Base-by-base conservation (phyloP, 495 filamentous ascomycete genomes). In the Penicillium egyptiacum region DNA sequence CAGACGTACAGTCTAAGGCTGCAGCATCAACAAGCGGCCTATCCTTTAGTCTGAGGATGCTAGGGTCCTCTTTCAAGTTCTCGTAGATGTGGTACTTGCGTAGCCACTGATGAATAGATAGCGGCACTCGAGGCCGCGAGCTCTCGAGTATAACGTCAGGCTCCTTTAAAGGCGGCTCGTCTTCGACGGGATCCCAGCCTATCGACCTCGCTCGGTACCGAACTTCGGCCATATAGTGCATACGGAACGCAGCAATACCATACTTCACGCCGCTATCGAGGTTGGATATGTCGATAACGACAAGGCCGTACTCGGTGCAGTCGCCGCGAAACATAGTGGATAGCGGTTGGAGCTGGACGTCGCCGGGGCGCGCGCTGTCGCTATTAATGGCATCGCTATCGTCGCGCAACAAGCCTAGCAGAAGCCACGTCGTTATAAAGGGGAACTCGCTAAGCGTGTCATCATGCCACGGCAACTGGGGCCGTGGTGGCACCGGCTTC, bases 251-350 rank as follows among this genome's bases (percentile, higher is more conserved):
- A 45, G 25, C 33, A 39, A 61, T 61, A 19, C 54, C 59, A 17
- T 61, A 54, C 54, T 57, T 54, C 4, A 61, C 54, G 16, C 50
- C 49, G 49, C 53, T 55, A 17, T 58, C 30, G 20, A 62, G 55
- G 31, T 62, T 55, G 22, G 59, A 62, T 33, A 62, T 61, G 30
- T 61, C 59, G 31, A 61, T 55, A 43, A 61, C 25, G 12, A 61
- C 39, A 11, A 61, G 44, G 26, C 59, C 59, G 53, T 61, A 61
- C 43, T 61, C 59, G n/a, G n/a, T 61, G 59, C 59, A 61, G 54
- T 61, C 59, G 17, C 17, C 59, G 9, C 54, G 59, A 33, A 61
- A 61, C 28, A 57, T 17, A 9, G 59, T 61, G 25, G 54, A 57
- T 46, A 61, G 59, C 17, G 59, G 59, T 43, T 57, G 55, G 23